Base-by-base conservation (phyloP, 768 basidiomycete genomes). In the Trichaptum fuscoviolaceum region DNA sequence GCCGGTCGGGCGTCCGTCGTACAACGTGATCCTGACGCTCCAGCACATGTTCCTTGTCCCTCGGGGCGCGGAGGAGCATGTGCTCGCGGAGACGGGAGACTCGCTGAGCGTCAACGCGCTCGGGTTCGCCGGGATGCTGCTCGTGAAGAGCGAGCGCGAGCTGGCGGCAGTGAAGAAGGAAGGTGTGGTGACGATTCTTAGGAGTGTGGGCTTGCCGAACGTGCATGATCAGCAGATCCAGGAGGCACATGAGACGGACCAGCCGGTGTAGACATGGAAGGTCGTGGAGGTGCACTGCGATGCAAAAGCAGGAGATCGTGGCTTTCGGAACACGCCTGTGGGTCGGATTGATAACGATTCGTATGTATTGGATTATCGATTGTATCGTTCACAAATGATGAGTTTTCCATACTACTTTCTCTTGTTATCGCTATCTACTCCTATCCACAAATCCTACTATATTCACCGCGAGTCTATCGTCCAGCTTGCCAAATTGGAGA, bases 31-130 rank as follows among this genome's bases (percentile, higher is more conserved):
- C 67, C 77, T 95, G 65, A 94, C 93, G 12, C 77, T 87, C 67
- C 87, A 91, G 67, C 95, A 98, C 77, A 79, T 98, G 66, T 88
- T 96, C 75, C 66, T 97, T 66, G 86, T 98, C 72, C 96, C 96
- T 34, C 87, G 96, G 52, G 81, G 81, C 62, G 76, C 77, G 35
- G 93, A 94, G 73, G 76, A 75, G n/a, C 83, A 89, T 75, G 75
- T 71, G 12, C 76, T 91, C 5, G 68, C 76, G 64, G 81, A 79
- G 63, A 84, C 84, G 1, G 85, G 85, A n/a, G 83, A 86, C 35
- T 67, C 76, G 64, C 72, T 98, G 27, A 85, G 86, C 71, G 81
- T 98, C 58, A 97, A 98, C 75, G 84, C 96, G 59, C 82, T 97
- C 62, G 96, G 93, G 17, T 97, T 90, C 74, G 91, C 93, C 7